Evolutionary conservation across 2,329 filamentous ascomycete genomes (phyloP), one percentile per base, ranked within the genome.

Genomic region (Venturia aucupariae): DNA sequence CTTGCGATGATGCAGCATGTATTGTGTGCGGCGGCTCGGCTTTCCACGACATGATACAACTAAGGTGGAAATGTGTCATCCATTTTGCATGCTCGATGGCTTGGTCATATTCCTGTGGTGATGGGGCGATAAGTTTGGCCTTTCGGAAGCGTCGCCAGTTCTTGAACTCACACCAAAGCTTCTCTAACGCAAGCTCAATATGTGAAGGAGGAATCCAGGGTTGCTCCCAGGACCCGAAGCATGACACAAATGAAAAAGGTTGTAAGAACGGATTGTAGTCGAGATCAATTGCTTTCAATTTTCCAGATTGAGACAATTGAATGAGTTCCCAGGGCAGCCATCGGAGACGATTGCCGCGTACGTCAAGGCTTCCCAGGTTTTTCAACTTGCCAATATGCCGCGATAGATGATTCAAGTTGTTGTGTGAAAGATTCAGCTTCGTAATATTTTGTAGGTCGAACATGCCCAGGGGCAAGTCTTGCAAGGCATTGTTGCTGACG

Each of bases 361-460:
- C 69, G 68, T 90, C 90, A 46, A 91, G 80, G 61, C 84, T 80
- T 61, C 77, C 76, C 4, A 91, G 78, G 65, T 84, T 85, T 4
- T 71, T 72, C 7, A 90, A 77, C 39, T 82, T 81, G 27, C 77
- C 78, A 60, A 90, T 84, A 3, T 80, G 78, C 0, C 84, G 77
- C 0, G 88, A 85, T 2, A 91, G 74, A 69, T 87, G 82, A 0
- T 75, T 76, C 17, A 91, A 78, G 30, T 79, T 72, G 69, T 90
- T 90, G 66, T 80, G 82, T 42, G 88, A 84, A 19, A 91, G 77
- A 68, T 83, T 89, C 15, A 91, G 80, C 19, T 86, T 82, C 0
- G 83, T 86, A 38, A 90, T 76, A 68, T 84, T 77, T 27, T 84
- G 76, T 2, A 90, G 75, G 59, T 83, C 79, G 69, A 89, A 88